Conservation (phyloP, 1,284 basidiomycete species). For the Cutaneotrichosporon sp. region DNA sequence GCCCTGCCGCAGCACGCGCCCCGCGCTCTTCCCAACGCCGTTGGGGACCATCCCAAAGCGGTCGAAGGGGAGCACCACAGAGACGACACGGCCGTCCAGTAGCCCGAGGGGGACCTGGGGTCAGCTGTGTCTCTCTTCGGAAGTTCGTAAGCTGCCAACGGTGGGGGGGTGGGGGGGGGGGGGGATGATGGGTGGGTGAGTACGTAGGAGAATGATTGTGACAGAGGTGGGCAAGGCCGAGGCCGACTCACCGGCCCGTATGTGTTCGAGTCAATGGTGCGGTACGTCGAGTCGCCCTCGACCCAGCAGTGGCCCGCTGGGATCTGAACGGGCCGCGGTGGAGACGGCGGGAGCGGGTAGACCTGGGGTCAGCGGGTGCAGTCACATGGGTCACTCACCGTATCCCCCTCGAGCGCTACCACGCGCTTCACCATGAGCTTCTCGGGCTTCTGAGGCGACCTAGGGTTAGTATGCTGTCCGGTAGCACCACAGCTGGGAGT, state of each 20-base stretch:
- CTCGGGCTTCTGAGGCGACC: slow-evolving; percentile 57
- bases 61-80: slow-evolving; percentile 54
- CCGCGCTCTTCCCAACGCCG: slow-evolving; percentile 37
- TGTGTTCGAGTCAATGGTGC: slow-evolving; percentile 56
- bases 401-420: slow-evolving; percentile 58
- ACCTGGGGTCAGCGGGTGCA: slow-evolving; percentile 31
- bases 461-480: slow-evolving; percentile 27
- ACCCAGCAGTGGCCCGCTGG: slow-evolving; percentile 58
- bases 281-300: slow-evolving; percentile 58
- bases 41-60: slow-evolving; percentile 36
- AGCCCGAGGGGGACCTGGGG: slow-evolving; percentile 53
- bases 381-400: slow-evolving; percentile 38
- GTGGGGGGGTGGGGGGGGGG: too few relatives aligned
- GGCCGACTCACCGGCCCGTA: slow-evolving; percentile 57
- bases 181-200: too few relatives aligned
- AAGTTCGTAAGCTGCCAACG: too few relatives aligned
- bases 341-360: slow-evolving; percentile 49
- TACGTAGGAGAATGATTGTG: too few relatives aligned
- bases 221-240: not conserved
- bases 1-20: slow-evolving; percentile 31
- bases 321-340: slow-evolving; percentile 48
- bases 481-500: not conserved
- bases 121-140: not conserved
- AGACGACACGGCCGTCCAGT: slow-evolving; percentile 52
- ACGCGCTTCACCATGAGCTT: slow-evolving; percentile 59